phyloP scores from a whole-genome alignment of 345 rosid genomes.

The Erucastrum elatum region DNA sequence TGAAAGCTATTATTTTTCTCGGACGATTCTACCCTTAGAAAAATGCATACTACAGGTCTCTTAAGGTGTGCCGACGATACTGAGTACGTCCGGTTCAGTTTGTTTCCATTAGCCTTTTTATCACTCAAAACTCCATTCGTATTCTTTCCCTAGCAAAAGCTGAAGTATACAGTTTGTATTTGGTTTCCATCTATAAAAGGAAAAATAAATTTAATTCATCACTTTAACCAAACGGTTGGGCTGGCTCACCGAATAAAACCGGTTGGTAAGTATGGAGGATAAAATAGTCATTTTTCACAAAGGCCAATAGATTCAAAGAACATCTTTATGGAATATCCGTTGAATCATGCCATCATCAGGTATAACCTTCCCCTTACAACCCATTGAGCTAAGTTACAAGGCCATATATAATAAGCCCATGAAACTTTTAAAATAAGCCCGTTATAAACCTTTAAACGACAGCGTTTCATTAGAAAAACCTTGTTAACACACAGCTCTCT shows the following conservation, averaged over 20 bases:
- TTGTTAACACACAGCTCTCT: background rate
- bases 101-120: background rate
- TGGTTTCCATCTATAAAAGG: background rate
- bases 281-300: background rate
- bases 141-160: background rate
- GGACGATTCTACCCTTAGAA: conserved; percentile 20
- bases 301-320: conserved; percentile 6
- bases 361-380: background rate
- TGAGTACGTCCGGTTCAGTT: background rate
- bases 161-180: background rate
- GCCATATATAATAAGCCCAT: background rate
- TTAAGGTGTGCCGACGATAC: background rate
- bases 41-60: background rate
- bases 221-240: background rate
- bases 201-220: background rate
- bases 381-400: background rate
- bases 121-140: background rate
- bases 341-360: conserved; percentile 16
- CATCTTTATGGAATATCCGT: conserved; percentile 30
- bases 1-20: background rate
- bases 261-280: background rate
- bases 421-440: background rate
- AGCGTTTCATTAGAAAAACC: background rate
- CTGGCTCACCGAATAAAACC: background rate
- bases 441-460: conserved; percentile 17